phyloP scores from a whole-genome alignment of 1,284 basidiomycete species.

The Malassezia nana region DNA sequence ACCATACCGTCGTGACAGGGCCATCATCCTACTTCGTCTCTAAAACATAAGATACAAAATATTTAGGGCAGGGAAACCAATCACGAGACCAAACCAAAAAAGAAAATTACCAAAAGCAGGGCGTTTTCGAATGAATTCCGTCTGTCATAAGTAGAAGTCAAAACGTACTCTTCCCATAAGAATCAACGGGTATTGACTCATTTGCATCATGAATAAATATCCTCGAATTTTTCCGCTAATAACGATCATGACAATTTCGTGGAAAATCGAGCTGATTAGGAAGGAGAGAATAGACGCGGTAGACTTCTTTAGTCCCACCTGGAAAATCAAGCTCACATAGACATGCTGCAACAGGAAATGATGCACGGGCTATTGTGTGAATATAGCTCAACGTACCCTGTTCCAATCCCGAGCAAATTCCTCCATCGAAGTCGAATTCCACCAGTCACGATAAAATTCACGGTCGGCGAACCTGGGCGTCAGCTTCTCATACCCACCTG shows the following conservation, averaged over 20 bases:
- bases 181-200: slow-evolving; percentile 86
- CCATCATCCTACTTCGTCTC: not conserved
- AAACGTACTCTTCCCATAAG: slow-evolving; percentile 59
- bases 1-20: too few relatives aligned
- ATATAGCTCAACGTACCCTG: slow-evolving; percentile 14
- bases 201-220: slow-evolving; percentile 53
- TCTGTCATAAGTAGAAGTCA: slow-evolving; percentile 7
- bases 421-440: slow-evolving; percentile 94
- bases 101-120: slow-evolving; percentile 54
- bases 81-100: slow-evolving; percentile 75
- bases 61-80: slow-evolving; percentile 83
- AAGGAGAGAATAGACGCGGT: slow-evolving; percentile 86
- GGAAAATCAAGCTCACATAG: slow-evolving; percentile 69
- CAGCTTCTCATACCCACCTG: slow-evolving; percentile 49
- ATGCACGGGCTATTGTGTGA: slow-evolving; percentile 55
- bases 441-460: slow-evolving; percentile 94
- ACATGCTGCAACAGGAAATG: slow-evolving; percentile 88
- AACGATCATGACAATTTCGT: slow-evolving; percentile 87
- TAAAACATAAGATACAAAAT: slow-evolving; percentile 57
- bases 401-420: slow-evolving; percentile 58
- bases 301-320: slow-evolving; percentile 63
- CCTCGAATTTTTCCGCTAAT: slow-evolving; percentile 46
- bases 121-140: slow-evolving; percentile 24
- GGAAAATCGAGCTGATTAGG: slow-evolving; percentile 56
- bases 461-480: slow-evolving; percentile 68